Conservation (phyloP, 2,329 filamentous ascomycete genomes). For the Botryotinia globosa region DNA sequence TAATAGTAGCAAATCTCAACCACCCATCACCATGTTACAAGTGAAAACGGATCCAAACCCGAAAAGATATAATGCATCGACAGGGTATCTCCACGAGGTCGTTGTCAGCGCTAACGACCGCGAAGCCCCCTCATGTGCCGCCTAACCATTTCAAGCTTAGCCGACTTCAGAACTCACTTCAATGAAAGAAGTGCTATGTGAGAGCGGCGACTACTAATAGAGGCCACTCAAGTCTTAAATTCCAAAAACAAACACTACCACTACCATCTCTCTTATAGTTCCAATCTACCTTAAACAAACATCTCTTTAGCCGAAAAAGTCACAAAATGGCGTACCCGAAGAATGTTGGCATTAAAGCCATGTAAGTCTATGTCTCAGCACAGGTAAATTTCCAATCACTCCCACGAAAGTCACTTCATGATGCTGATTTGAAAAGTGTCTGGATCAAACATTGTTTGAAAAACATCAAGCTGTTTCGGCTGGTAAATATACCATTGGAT, state of each 20-base stretch:
- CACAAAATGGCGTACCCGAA: conserved; percentile 58
- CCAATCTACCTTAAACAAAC: background rate
- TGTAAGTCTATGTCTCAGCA: conserved; percentile 83
- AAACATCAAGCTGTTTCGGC: conserved; percentile 79
- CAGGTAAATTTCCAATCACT: conserved; percentile 57
- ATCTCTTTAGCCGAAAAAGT: background rate
- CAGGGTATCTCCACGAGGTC: background rate
- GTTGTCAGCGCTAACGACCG: background rate
- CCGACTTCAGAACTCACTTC: background rate
- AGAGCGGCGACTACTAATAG: background rate
- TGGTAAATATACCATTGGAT: conserved; percentile 87
- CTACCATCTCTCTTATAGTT: background rate
- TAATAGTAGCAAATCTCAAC: background rate
- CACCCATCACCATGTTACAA: background rate
- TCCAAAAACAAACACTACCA: too few relatives aligned
- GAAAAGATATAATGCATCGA: background rate
- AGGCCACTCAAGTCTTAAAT: background rate
- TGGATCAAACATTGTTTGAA: conserved; percentile 78
- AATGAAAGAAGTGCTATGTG: background rate
- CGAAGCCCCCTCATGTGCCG: background rate
- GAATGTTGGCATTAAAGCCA: conserved; percentile 90
- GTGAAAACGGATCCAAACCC: background rate
- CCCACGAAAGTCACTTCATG: background rate
- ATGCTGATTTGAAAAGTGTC: conserved; percentile 55
- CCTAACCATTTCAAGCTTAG: background rate